These are phyloP conservation scores for Ganoderma multipileum DNA, from an alignment of 1,284 basidiomycete genomes.

Conservation along the genomic window DNA sequence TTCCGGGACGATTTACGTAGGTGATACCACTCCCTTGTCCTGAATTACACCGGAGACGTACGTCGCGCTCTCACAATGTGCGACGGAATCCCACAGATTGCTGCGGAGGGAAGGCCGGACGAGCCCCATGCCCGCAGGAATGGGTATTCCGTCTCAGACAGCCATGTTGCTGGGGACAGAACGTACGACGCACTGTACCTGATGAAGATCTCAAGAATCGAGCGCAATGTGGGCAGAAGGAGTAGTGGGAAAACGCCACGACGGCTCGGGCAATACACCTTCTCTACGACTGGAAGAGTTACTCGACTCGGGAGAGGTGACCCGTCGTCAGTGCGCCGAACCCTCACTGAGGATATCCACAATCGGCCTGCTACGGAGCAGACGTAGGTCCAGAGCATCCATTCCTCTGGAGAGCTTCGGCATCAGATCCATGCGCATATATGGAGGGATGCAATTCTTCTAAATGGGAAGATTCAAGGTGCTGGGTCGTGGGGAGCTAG, in stretches of 20 bases:
- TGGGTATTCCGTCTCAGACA: neutral
- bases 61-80: conserved; percentile 7
- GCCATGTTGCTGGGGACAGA: neutral
- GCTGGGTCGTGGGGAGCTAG: too few species aligned
- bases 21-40: neutral
- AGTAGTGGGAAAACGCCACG: neutral
- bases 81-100: conserved; percentile 1
- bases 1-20: neutral
- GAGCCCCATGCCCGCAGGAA: neutral
- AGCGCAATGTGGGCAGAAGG: neutral
- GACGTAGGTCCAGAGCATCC: neutral
- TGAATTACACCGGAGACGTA: conserved; percentile 6
- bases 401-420: neutral
- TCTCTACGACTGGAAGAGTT: neutral
- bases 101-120: conserved; percentile 5
- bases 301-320: neutral
- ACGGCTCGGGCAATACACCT: neutral
- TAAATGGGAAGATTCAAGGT: too few species aligned
- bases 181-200: neutral
- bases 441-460: neutral
- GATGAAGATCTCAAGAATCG: neutral
- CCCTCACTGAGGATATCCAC: neutral
- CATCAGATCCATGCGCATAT: neutral
- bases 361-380: neutral
- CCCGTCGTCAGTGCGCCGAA: neutral